These are phyloP conservation scores for Flammula alnicola DNA, from an alignment of 1,284 basidiomycete species.

Conservation along the genomic window DNA sequence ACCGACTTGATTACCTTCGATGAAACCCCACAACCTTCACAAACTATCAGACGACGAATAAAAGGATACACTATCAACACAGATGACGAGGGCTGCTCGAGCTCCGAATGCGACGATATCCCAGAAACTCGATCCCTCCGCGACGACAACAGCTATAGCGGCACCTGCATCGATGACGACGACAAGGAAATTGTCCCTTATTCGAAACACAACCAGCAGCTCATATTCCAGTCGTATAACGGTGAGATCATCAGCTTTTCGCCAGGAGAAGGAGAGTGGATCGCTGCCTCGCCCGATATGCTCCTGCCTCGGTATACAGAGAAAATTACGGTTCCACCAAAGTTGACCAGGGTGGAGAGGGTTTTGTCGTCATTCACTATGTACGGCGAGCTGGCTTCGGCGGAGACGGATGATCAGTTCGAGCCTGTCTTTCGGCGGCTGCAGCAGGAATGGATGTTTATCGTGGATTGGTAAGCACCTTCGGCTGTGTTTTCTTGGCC, in stretches of 20 bases:
- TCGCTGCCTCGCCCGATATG: conserved; percentile 29
- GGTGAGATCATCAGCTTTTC: conserved; percentile 16
- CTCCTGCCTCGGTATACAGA: conserved; percentile 47
- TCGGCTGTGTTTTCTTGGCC: not conserved
- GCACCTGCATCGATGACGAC: conserved; percentile 16
- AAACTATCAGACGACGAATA: conserved; percentile 15
- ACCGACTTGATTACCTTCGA: not conserved
- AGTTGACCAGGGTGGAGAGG: conserved; percentile 40
- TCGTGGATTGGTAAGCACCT: conserved; percentile 44
- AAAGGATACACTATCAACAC: conserved; percentile 32
- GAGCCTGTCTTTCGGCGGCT: conserved; percentile 48
- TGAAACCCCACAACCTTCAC: not conserved
- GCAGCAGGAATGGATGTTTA: conserved; percentile 56
- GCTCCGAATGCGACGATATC: conserved; percentile 21
- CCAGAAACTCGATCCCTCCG: conserved; percentile 21
- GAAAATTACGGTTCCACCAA: conserved; percentile 34
- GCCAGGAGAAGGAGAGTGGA: conserved; percentile 4
- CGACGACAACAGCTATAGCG: conserved; percentile 19
- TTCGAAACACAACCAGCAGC: not conserved
- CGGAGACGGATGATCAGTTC: conserved; percentile 51
- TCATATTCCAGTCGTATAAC: conserved; percentile 10
- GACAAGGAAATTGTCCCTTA: not conserved
- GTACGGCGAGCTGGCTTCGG: conserved; percentile 56
- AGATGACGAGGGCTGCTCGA: conserved; percentile 32
- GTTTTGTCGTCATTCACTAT: conserved; percentile 55